Conservation (phyloP, 2,329 filamentous ascomycete species). For the Pseudogymnoascus sp. region DNA sequence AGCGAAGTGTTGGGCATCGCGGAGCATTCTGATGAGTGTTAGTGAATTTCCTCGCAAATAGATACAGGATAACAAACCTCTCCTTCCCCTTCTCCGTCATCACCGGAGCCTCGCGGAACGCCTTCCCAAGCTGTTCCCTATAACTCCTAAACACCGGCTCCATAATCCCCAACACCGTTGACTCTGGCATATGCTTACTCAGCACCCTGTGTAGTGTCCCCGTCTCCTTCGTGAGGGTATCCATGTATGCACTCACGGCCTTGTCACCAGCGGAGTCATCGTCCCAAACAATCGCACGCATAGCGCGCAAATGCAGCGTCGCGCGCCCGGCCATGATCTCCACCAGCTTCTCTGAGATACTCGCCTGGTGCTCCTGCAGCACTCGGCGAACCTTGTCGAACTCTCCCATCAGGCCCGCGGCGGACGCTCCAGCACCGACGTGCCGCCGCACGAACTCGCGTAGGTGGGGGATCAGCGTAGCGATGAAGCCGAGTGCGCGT, state of each 20-base stretch:
- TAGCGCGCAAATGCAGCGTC: slow-evolving; percentile 51
- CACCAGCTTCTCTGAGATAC: slow-evolving; percentile 66
- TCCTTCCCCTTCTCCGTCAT: slow-evolving; percentile 53
- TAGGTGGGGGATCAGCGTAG: slow-evolving; percentile 79
- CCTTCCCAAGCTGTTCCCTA: slow-evolving; percentile 56
- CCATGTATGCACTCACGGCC: slow-evolving; percentile 56
- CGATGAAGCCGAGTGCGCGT: slow-evolving; percentile 80
- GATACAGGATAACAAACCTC: slow-evolving; percentile 40
- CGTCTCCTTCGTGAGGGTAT: slow-evolving; percentile 63
- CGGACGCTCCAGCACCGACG: slow-evolving; percentile 40
- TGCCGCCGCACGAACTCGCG: slow-evolving; percentile 86
- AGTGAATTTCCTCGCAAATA: slow-evolving; percentile 6
- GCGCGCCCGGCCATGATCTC: slow-evolving; percentile 64
- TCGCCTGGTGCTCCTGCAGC: slow-evolving; percentile 59
- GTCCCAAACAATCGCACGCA: slow-evolving; percentile 62
- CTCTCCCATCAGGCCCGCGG: slow-evolving; percentile 45
- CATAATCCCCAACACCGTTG: slow-evolving; percentile 61
- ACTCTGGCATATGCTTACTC: slow-evolving; percentile 57
- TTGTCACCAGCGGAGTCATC: slow-evolving; percentile 26
- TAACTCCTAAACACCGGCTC: slow-evolving; percentile 60
- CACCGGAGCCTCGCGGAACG: slow-evolving; percentile 51
- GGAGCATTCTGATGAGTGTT: slow-evolving; percentile 43
- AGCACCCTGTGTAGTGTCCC: slow-evolving; percentile 62
- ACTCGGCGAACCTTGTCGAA: slow-evolving; percentile 26
- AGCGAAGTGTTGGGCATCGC: slow-evolving; percentile 57